Percentiles rank a stretch among this genome's conserved stretches.
Conservation (phyloP, 345 rosid species). For the Lepidium didymum region DNA sequence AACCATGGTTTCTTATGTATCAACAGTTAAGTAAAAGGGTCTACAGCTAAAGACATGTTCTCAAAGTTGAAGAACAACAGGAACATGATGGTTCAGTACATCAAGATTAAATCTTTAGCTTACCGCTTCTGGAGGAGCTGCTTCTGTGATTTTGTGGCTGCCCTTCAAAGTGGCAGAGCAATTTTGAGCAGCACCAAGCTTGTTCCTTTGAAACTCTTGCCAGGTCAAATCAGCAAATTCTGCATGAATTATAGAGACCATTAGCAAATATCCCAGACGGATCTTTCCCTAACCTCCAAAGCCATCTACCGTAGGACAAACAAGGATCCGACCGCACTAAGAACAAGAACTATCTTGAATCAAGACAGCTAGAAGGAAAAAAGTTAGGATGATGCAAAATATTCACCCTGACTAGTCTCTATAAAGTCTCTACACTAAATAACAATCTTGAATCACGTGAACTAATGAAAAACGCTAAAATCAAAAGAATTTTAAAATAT, state of each 20-base stretch:
- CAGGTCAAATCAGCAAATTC: slow-evolving; percentile 93
- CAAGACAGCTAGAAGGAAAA: background rate
- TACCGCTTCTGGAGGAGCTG: slow-evolving; percentile 53
- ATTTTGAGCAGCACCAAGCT: slow-evolving; percentile 92
- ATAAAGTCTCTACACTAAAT: background rate
- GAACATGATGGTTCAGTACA: background rate
- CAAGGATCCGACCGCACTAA: background rate
- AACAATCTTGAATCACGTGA: slow-evolving; percentile 17
- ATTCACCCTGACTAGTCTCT: background rate
- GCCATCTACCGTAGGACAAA: background rate
- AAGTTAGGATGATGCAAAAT: background rate
- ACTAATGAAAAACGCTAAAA: background rate
- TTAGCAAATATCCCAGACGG: background rate
- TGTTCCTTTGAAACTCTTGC: slow-evolving; percentile 79
- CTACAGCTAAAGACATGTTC: background rate
- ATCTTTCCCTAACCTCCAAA: background rate
- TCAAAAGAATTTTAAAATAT: background rate
- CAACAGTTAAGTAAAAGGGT: background rate
- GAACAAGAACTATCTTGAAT: background rate
- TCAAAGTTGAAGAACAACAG: background rate
- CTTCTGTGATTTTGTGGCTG: slow-evolving; percentile 63
- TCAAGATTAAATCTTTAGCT: background rate
- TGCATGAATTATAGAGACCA: slow-evolving; percentile 25
- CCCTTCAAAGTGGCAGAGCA: slow-evolving; percentile 91
- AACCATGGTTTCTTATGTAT: background rate